phyloP scores from a whole-genome alignment of 495 filamentous ascomycete genomes.

The Podospora anserina region DNA sequence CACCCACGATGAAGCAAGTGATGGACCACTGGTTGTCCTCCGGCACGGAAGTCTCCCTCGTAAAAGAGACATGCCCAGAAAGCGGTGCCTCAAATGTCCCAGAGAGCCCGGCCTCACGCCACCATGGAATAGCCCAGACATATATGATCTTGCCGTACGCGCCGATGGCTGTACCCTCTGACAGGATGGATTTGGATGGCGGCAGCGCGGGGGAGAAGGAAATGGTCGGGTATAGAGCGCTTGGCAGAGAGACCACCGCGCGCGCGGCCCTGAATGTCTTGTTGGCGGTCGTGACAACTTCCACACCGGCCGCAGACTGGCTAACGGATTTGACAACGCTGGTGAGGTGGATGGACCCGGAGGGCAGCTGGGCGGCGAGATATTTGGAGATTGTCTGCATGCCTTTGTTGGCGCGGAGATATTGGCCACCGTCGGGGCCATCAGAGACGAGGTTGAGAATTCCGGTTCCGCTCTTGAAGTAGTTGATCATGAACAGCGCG shows the following conservation, averaged over 20 bases:
- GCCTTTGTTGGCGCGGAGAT: not conserved
- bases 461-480: constrained; percentile 45
- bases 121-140: constrained; percentile 39
- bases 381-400: not conserved
- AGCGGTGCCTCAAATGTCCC: constrained; percentile 35
- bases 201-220: constrained; percentile 20
- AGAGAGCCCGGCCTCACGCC: constrained; percentile 32
- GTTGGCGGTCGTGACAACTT: not conserved
- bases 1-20: constrained; percentile 41
- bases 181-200: not conserved
- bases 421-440: constrained; percentile 19
- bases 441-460: constrained; percentile 45
- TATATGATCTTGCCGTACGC: constrained; percentile 42
- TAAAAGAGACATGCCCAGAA: constrained; percentile 37
- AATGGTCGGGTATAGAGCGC: not conserved
- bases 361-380: not conserved
- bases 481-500: constrained; percentile 49
- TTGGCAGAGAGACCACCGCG: not conserved
- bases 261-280: not conserved
- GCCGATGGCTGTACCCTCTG: constrained; percentile 31
- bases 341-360: not conserved
- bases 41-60: constrained; percentile 40
- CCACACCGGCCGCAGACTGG: not conserved
- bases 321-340: not conserved
- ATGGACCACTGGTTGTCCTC: constrained; percentile 37